Evolutionary conservation across 2,329 filamentous ascomycete genomes (phyloP), one percentile per base, ranked within the genome.

Genomic region (Colletotrichum magnum): DNA sequence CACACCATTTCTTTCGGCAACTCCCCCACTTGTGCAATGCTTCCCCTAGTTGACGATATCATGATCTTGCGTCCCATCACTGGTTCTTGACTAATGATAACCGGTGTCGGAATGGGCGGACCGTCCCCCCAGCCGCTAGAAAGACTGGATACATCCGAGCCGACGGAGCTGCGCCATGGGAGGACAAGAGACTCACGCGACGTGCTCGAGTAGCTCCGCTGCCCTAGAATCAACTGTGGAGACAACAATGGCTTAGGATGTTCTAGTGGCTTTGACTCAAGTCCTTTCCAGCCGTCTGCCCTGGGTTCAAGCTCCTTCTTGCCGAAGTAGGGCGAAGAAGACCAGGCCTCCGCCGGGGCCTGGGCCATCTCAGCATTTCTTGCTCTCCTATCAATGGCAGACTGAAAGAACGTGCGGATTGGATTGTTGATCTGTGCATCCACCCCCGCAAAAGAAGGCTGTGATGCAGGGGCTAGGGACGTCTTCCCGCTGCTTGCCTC

Each of bases 41-140:
- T 58, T 21, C 16, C n/a, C 6, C 32, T 28, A 2, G 6, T 16
- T 3, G 36, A 5, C 10, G 36, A n/a, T 15, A 15, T 58, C 12
- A 32, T 45, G 16, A 58, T 9, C 2, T 24, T 43, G 6, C 21
- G 21, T 13, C 32, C 52, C 9, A 50, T n/a, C 5, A 24, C 13
- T 6, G 47, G 47, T 5, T 45, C 45, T 12, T 28, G 32, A 4
- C n/a, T 52, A 7, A 45, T 39, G 13, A 60, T 15, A 1, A 54
- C 48, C 1, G 63, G 56, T n/a, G 47, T 60, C 4, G 56, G 56
- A 12, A 60, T 54, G 4, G 39, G 6, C 21, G 48, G 62, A 5
- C 63, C 63, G 10, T 64, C 56, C 5, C 48, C 56, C 63, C 63
- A 65, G 18, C 63, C 56, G 36, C 63, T 65, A 4, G 48, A 65